These are phyloP conservation scores for Diophrys appendiculata DNA, from an alignment of 73 alveolate species.

Conservation along the genomic window DNA sequence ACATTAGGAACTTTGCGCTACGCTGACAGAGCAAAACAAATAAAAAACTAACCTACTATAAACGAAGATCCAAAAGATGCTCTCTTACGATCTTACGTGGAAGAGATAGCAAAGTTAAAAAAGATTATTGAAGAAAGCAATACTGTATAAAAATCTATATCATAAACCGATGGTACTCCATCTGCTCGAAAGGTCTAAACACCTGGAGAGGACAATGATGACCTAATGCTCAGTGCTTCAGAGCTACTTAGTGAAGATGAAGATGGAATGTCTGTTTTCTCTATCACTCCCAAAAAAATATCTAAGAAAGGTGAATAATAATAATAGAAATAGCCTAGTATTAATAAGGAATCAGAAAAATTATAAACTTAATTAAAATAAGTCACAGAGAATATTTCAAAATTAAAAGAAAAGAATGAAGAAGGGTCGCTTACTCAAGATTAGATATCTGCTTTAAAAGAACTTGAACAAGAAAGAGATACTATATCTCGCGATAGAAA, in stretches of 20 bases:
- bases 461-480: slow-evolving; percentile 5
- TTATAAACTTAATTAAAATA: slow-evolving; percentile 15
- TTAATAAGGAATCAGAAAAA: slow-evolving; percentile 20
- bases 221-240: slow-evolving; percentile 20
- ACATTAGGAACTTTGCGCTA: slow-evolving; percentile 80
- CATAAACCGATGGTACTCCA: slow-evolving; percentile 70
- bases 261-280: slow-evolving; percentile 2
- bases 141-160: slow-evolving; percentile 69
- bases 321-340: slow-evolving; percentile 15
- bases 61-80: slow-evolving; percentile 91
- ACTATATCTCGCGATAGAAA: slow-evolving; percentile 9
- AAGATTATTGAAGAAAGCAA: neutral
- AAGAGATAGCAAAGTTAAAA: slow-evolving; percentile 76
- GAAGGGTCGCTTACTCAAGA: neutral
- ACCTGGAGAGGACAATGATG: slow-evolving; percentile 45
- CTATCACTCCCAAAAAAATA: neutral
- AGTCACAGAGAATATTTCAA: neutral
- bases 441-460: neutral
- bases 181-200: slow-evolving; percentile 25
- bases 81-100: slow-evolving; percentile 76
- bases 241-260: slow-evolving; percentile 12
- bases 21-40: slow-evolving; percentile 85
- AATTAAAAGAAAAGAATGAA: neutral
- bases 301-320: slow-evolving; percentile 10
- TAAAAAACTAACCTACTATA: slow-evolving; percentile 80